phyloP scores from a whole-genome alignment of 768 basidiomycete species.

The Lenzites betulinus region DNA sequence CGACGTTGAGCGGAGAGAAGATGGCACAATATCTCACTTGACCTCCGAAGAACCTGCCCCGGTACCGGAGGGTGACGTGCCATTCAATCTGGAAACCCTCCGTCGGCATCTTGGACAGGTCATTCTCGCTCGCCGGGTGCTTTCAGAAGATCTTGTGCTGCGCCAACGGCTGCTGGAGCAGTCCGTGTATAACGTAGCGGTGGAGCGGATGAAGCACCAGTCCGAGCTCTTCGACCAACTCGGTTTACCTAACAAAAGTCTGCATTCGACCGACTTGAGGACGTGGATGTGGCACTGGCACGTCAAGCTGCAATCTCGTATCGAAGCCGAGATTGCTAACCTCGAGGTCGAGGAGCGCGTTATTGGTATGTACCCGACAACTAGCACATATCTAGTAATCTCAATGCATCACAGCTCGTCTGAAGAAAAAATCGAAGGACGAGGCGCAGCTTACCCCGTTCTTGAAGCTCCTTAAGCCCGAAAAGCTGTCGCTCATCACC shows the following conservation, averaged over 20 bases:
- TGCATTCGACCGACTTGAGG: constrained; percentile 56
- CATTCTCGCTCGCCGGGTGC: constrained; percentile 60
- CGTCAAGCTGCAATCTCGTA: constrained; percentile 49
- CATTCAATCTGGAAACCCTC: constrained; percentile 75
- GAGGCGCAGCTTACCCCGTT: constrained; percentile 58
- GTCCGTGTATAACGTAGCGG: constrained; percentile 83
- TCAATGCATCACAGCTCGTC: not conserved
- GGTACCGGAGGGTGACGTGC: constrained; percentile 45
- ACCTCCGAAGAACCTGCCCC: constrained; percentile 25
- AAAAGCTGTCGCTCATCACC: constrained; percentile 83
- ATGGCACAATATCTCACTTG: constrained; percentile 25
- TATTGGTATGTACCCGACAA: constrained; percentile 22
- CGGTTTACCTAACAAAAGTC: constrained; percentile 50
- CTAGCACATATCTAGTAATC: not conserved
- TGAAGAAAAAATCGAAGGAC: constrained; percentile 2
- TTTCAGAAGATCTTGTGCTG: constrained; percentile 64
- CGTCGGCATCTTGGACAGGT: constrained; percentile 68
- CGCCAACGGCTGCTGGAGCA: constrained; percentile 85
- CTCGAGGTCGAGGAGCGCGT: constrained; percentile 43
- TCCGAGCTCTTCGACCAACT: constrained; percentile 57
- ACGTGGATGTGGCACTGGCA: constrained; percentile 92
- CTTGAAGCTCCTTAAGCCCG: constrained; percentile 69
- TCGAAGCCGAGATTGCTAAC: constrained; percentile 52
- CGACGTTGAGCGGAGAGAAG: constrained; percentile 17
- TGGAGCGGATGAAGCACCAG: constrained; percentile 67